phyloP scores from a whole-genome alignment of 2,329 filamentous ascomycete genomes.

The Calonectria ilicicola region DNA sequence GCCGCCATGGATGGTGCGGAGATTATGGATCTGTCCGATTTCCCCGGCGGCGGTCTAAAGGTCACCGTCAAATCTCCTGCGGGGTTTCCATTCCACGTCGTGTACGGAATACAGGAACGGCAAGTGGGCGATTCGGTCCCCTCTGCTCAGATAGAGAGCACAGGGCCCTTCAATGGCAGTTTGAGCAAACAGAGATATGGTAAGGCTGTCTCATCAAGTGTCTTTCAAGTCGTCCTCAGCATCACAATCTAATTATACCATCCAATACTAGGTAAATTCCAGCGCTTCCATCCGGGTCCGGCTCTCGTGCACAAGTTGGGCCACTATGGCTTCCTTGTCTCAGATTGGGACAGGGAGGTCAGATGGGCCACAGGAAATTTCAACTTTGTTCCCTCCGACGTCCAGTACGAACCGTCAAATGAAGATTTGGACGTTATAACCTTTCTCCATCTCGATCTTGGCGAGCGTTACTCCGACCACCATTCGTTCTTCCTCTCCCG shows the following conservation, averaged over 20 bases:
- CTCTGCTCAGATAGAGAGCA: neutral
- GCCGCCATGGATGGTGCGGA: slow-evolving; percentile 1
- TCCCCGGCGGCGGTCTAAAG: neutral
- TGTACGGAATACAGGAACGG: slow-evolving; percentile 7
- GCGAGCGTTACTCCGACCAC: slow-evolving; percentile 62
- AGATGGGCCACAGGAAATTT: slow-evolving; percentile 45
- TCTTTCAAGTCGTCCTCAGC: neutral
- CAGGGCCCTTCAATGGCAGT: neutral
- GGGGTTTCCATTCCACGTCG: neutral
- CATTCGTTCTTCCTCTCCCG: slow-evolving; percentile 47
- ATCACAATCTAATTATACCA: neutral
- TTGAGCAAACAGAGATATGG: neutral
- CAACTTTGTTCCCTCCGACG: slow-evolving; percentile 55
- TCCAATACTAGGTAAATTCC: slow-evolving; percentile 1
- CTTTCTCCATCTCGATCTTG: slow-evolving; percentile 68
- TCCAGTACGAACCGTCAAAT: slow-evolving; percentile 28
- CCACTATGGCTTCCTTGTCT: slow-evolving; percentile 18
- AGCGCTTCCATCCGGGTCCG: slow-evolving; percentile 6
- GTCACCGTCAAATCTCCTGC: neutral
- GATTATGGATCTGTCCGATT: neutral
- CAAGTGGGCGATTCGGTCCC: neutral
- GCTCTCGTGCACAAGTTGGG: slow-evolving; percentile 18
- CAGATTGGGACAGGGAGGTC: slow-evolving; percentile 30
- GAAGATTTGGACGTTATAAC: slow-evolving; percentile 41
- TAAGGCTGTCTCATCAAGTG: neutral